Percentiles rank a stretch among this genome's conserved stretches.
Conservation (phyloP, 495 filamentous ascomycete species). For the Oleoguttula mirabilis region DNA sequence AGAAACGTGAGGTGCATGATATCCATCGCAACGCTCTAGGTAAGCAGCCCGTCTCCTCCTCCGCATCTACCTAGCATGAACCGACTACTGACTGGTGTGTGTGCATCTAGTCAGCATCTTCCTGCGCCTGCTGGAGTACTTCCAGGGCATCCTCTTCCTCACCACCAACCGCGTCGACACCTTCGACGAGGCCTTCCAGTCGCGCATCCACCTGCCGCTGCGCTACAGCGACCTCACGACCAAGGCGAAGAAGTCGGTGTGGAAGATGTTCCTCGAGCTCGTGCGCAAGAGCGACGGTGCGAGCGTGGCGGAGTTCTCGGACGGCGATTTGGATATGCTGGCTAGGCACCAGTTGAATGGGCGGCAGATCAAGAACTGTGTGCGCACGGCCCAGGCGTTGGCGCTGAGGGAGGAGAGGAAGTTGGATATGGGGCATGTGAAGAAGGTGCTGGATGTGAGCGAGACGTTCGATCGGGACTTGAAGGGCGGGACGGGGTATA, state of each 20-base stretch:
- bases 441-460: conserved; percentile 66
- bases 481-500: conserved; percentile 50
- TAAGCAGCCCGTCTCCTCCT: too few relatives aligned
- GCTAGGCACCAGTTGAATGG: conserved; percentile 68
- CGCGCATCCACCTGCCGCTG: conserved; percentile 60
- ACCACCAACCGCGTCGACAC: conserved; percentile 70
- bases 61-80: too few relatives aligned
- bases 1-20: conserved; percentile 34
- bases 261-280: conserved; percentile 71
- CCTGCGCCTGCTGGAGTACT: conserved; percentile 47
- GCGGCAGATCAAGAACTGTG: conserved; percentile 92
- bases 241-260: conserved; percentile 70
- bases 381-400: conserved; percentile 73
- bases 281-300: conserved; percentile 54
- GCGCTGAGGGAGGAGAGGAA: conserved; percentile 62
- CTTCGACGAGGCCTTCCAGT: conserved; percentile 58
- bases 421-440: conserved; percentile 71
- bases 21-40: conserved; percentile 36
- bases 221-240: conserved; percentile 65
- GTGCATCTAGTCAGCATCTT: conserved; percentile 36
- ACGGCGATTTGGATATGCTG: conserved; percentile 55
- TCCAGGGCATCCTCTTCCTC: conserved; percentile 70
- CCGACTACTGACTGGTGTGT: too few relatives aligned
- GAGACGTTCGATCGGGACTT: conserved; percentile 73
- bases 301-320: conserved; percentile 49